Base-by-base conservation (phyloP, 805 yeast genomes). In the Teunomyces gatunensis region DNA sequence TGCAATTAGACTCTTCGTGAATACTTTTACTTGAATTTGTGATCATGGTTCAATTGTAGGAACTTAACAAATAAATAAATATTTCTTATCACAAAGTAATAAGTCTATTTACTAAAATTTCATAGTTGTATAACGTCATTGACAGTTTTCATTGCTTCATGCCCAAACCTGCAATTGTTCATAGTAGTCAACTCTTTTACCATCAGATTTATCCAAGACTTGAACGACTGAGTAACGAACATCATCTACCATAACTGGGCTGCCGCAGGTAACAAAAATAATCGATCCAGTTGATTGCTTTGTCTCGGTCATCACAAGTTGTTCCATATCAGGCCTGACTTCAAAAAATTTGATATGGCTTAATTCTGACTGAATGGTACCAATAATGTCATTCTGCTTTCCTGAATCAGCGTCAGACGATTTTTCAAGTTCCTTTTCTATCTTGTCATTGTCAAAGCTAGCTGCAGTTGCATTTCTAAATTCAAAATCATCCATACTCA, bases 131-230 rank as follows among this genome's bases (percentile, higher is more conserved):
- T 25, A 9, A 25, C 11, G 27, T 25, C 27, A 9, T 25, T 6
- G 11, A 25, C 27, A 11, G 27, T 7, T 25, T 25, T 7, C 7
- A 25, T 7, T 25, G 10, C 27, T 9, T 25, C 7, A 25, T 25
- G 74, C 68, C 94, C 95, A 87, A 11, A 77, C 72, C 65, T 85
- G 89, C 39, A 84, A 74, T 59, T 86, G 91, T 59, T 88, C 95
- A 59, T 73, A 83, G 56, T 82, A 83, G 51, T 84, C 90, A 17
- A 86, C 78, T 36, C 86, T 74, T 36, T 75, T 68, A 13, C 71
- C 59, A 21, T 56, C 47, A 6, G 43, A 40, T 28, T 62, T 50
- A 25, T 70, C 63, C 42, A 81, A 59, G 46, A 74, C 59, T 39
- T 67, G 54, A 0, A 77, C 71, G 4, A 83, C 75, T 5, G 74